phyloP scores from a whole-genome alignment of 192 early-diverging fungal genomes.

The Backusella morwellensis region DNA sequence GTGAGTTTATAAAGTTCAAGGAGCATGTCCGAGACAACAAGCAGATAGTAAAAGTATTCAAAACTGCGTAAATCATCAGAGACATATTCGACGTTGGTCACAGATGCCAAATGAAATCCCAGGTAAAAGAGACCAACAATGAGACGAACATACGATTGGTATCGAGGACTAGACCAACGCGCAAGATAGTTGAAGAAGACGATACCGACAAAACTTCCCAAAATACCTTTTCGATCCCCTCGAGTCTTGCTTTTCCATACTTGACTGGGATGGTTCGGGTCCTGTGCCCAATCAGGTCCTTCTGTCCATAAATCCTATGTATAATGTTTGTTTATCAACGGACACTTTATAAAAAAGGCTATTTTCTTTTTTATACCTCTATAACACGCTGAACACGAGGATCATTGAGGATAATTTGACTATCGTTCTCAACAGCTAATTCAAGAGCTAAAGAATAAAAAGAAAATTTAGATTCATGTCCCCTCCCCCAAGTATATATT shows the following conservation, averaged over 20 bases:
- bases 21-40: constrained; percentile 23
- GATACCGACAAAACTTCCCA: neutral
- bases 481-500: neutral
- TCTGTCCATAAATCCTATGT: constrained; percentile 23
- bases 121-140: constrained; percentile 15
- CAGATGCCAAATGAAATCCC: constrained; percentile 8
- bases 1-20: constrained; percentile 16
- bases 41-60: constrained; percentile 29
- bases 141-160: constrained; percentile 19
- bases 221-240: neutral
- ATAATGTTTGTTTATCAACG: neutral
- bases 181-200: neutral
- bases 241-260: neutral
- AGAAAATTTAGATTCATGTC: neutral
- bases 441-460: constrained; percentile 22
- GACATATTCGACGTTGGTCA: constrained; percentile 19
- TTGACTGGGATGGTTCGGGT: constrained; percentile 20
- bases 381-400: constrained; percentile 12
- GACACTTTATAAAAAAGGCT: neutral
- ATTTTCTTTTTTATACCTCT: constrained; percentile 18
- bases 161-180: constrained; percentile 17
- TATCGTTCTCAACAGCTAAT: constrained; percentile 24
- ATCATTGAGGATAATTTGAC: constrained; percentile 15
- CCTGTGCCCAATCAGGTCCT: constrained; percentile 15
- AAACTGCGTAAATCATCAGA: neutral